Evolutionary conservation across 768 basidiomycete species (phyloP), one percentile per base, ranked within the genome.

Genomic region (Phanerochaete carnosa): DNA sequence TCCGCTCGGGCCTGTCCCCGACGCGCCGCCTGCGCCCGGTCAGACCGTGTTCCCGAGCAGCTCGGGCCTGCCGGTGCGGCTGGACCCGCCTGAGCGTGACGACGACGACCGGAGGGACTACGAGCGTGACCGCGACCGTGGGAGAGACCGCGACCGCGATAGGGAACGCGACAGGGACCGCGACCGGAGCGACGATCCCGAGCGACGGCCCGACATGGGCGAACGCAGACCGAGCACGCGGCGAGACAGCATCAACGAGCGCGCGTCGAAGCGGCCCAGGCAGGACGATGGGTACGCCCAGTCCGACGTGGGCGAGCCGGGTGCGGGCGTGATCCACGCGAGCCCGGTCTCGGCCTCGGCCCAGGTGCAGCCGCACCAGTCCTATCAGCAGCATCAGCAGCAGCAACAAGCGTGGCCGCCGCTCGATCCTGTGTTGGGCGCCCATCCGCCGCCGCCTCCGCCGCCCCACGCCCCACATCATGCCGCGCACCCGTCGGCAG

Each of bases 231-330:
- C 57, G 3, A 43, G 61, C 25, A 46, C 55, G 43, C 45, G 67
- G 47, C 55, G 68, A 25, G 64, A 68, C 32, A 66, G 67, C 54
- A 37, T 33, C 12, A 54, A 62, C 19, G 65, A 65, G 23, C 61
- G 75, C 60, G 59, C 62, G 62, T 25, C 68, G 61, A 65, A 62
- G 68, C 50, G 67, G 57, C 33, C 63, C 62, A 54, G 68, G 19
- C 59, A 58, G 45, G 70, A 73, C 39, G 74, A 74, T 19, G 61
- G 65, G 12, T 70, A 65, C 23, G 25, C 47, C 9, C 62, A 67
- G 13, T 67, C 67, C n/a, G 64, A 66, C n/a, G 60, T 62, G 30
- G 62, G 45, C 13, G 65, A 59, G 8, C 49, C 53, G 32, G 56
- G 61, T 29, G 45, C 51, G 29, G 55, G 60, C 15, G 58, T 55